Conservation (phyloP, 176 grass and related monocot species). For the Avena eriantha region DNA sequence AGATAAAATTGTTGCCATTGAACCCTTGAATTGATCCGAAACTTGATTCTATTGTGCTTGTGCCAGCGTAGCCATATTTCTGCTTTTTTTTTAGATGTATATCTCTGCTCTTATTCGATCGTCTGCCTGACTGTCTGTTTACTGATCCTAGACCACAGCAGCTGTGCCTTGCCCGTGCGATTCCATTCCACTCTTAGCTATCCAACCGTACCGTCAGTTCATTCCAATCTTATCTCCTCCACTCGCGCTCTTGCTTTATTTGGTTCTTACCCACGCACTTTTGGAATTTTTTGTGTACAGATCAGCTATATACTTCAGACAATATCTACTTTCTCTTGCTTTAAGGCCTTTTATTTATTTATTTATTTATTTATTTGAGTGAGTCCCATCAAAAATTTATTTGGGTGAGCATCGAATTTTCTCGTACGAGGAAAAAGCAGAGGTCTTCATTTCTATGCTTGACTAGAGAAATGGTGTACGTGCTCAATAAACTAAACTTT, state of each 20-base stretch:
- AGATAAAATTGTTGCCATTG: no score
- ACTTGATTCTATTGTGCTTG: not conserved
- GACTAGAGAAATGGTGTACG: not conserved
- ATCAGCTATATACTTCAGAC: not conserved
- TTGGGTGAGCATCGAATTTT: conserved; percentile 35
- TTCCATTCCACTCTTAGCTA: not conserved
- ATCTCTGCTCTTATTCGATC: not conserved
- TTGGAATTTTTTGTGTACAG: not conserved
- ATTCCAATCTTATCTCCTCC: not conserved
- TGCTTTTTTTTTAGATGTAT: not conserved
- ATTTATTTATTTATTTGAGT: not conserved
- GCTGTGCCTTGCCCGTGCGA: not conserved
- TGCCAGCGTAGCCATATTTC: not conserved
- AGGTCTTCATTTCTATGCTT: not conserved
- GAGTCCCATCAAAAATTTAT: not conserved
- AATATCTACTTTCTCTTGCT: conserved; percentile 27
- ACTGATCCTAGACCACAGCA: not conserved
- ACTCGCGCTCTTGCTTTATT: not conserved
- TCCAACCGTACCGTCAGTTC: not conserved
- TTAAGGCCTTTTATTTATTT: not conserved
- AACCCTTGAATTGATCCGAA: no score
- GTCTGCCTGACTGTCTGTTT: not conserved
- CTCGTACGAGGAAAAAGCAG: not conserved
- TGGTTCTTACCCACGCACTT: not conserved
- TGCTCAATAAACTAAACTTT: not conserved